Evolutionary conservation across 2,329 filamentous ascomycete genomes (phyloP).

Genomic region (Cladosporium sp.): DNA sequence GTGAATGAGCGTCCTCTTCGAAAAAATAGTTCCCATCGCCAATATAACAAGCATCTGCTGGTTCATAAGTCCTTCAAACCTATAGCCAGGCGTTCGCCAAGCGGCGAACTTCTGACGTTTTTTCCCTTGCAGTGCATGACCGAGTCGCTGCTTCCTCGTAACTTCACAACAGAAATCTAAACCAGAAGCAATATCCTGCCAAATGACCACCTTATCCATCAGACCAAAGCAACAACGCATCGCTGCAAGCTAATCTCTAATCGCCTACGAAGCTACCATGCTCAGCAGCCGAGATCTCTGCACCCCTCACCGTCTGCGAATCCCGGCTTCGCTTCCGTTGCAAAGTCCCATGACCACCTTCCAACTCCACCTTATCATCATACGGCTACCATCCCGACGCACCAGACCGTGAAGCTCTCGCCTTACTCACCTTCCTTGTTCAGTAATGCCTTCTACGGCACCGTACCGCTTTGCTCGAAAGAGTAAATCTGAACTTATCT

Average conservation of each 20-base stretch:
- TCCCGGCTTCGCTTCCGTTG: slow-evolving; percentile 3
- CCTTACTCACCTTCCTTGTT: slow-evolving; percentile 10
- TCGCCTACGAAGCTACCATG: neutral
- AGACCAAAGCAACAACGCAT: neutral
- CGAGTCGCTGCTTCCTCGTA: neutral
- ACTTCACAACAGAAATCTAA: neutral
- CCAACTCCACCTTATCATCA: neutral
- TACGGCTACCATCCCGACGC: neutral
- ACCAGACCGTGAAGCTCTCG: neutral
- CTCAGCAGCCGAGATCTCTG: neutral
- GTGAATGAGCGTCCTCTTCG: neutral
- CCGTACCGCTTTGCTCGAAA: slow-evolving; percentile 21
- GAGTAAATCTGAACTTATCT: neutral
- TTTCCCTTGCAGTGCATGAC: neutral
- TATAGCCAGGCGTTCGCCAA: neutral
- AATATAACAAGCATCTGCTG: neutral
- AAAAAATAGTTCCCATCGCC: neutral
- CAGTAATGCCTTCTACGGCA: slow-evolving; percentile 8
- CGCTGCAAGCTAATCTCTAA: neutral
- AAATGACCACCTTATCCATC: neutral
- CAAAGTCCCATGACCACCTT: neutral
- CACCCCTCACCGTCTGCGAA: neutral
- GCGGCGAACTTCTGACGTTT: neutral
- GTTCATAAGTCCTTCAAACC: neutral
- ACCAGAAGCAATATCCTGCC: neutral